Evolutionary conservation across 805 yeast genomes (phyloP).

Genomic region (Saturnispora serradocipensis): DNA sequence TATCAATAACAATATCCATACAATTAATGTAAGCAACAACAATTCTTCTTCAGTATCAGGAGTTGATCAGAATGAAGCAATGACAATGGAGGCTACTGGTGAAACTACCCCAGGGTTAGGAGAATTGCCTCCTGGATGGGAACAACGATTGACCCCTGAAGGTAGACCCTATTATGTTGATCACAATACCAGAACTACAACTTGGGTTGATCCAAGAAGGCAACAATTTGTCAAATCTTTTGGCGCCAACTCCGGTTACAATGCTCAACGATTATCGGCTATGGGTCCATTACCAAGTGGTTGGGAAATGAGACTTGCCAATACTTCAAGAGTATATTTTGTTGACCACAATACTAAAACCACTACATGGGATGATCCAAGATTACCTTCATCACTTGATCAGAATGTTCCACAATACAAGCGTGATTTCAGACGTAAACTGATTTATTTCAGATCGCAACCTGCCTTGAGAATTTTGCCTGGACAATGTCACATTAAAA

Average conservation of each 20-base stretch:
- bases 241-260: slow-evolving; percentile 85
- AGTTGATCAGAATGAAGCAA: slow-evolving; percentile 20
- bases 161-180: slow-evolving; percentile 98
- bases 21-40: slow-evolving; percentile 29
- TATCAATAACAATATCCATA: slow-evolving; percentile 9
- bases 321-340: slow-evolving; percentile 96
- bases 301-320: slow-evolving; percentile 99
- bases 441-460: slow-evolving; percentile 95
- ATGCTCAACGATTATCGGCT: slow-evolving; percentile 96
- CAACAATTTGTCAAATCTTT: slow-evolving; percentile 96
- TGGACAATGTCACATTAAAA: slow-evolving; percentile 98
- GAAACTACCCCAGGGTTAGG: slow-evolving; percentile 95
- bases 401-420: slow-evolving; percentile 98
- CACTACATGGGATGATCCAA: slow-evolving; percentile 99
- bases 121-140: slow-evolving; percentile 98
- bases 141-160: slow-evolving; percentile 94
- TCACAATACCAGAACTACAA: slow-evolving; percentile 98
- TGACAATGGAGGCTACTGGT: slow-evolving; percentile 61
- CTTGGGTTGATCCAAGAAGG: slow-evolving; percentile 99
- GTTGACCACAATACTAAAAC: slow-evolving; percentile 99
- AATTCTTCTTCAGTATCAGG: slow-evolving; percentile 21
- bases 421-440: slow-evolving; percentile 97
- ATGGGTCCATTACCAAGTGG: slow-evolving; percentile 97
- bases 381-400: slow-evolving; percentile 93
- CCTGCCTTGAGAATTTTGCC: slow-evolving; percentile 96